A percentile compares a stretch with the other conserved stretches of the same genome.
These are phyloP conservation scores for Blepharisma stoltei DNA, from an alignment of 73 alveolate species.

Conservation along the genomic window DNA sequence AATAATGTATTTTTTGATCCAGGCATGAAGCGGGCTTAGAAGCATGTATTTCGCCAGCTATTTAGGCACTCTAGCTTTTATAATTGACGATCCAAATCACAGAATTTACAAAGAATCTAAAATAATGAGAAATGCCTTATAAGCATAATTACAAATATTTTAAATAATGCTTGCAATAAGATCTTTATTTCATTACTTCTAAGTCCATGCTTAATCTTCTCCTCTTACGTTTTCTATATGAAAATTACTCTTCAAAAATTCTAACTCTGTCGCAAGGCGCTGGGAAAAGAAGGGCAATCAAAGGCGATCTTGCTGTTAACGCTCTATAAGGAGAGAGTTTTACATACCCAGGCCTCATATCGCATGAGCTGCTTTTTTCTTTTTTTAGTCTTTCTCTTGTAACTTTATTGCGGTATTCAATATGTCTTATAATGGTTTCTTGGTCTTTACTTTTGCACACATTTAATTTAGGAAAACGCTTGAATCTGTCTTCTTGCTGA, in stretches of 20 bases:
- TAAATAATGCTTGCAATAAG: too few relatives aligned
- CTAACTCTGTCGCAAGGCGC: constrained; percentile 58
- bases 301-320: constrained; percentile 63
- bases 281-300: constrained; percentile 63
- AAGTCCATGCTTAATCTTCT: not conserved
- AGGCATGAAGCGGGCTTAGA: constrained; percentile 11
- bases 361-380: constrained; percentile 49
- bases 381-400: constrained; percentile 46
- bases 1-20: not conserved
- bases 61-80: constrained; percentile 26
- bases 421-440: constrained; percentile 9
- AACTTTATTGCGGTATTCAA: not conserved
- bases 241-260: constrained; percentile 58
- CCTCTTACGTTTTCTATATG: constrained; percentile 6
- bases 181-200: too few relatives aligned
- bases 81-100: constrained; percentile 22
- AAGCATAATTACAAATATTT: not conserved
- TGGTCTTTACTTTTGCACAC: constrained; percentile 21
- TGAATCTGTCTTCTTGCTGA: constrained; percentile 44
- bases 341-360: constrained; percentile 55
- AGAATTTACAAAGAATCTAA: constrained; percentile 23
- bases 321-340: constrained; percentile 72
- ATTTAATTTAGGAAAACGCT: constrained; percentile 48
- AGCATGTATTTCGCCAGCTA: constrained; percentile 21
- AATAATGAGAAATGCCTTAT: constrained; percentile 28